A percentile compares a stretch with the other conserved stretches of the same genome.
Evolutionary conservation across 768 basidiomycete species (phyloP).

Genomic region (Suillus placidus): DNA sequence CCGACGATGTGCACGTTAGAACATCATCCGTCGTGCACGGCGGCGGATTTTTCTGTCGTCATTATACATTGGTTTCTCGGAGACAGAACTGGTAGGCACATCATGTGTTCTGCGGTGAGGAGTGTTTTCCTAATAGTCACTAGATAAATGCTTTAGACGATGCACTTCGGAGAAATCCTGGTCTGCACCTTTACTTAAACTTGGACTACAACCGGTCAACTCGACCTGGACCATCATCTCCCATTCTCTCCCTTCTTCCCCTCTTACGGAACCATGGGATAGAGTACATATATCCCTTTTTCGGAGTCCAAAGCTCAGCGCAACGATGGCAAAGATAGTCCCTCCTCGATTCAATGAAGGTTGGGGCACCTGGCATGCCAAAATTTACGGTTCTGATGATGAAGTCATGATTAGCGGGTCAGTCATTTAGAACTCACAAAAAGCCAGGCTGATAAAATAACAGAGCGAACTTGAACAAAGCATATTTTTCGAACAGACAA

Average conservation of each 20-base stretch:
- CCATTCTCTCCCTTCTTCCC: slow-evolving; percentile 68
- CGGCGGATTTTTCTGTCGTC: slow-evolving; percentile 87
- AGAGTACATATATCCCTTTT: slow-evolving; percentile 82
- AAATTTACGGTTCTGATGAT: slow-evolving; percentile 92
- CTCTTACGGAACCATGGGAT: slow-evolving; percentile 71
- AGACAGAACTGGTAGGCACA: slow-evolving; percentile 72
- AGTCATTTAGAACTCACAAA: slow-evolving; percentile 35
- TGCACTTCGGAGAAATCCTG: slow-evolving; percentile 59
- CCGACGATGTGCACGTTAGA: slow-evolving; percentile 42
- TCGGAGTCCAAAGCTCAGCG: slow-evolving; percentile 82
- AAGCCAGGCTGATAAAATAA: neutral
- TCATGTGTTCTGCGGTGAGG: neutral
- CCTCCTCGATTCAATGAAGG: slow-evolving; percentile 97
- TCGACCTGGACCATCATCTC: slow-evolving; percentile 71
- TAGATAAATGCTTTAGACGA: slow-evolving; percentile 71
- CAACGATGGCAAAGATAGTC: slow-evolving; percentile 72
- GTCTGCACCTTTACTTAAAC: slow-evolving; percentile 69
- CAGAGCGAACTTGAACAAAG: slow-evolving; percentile 90
- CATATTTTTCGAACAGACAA: slow-evolving; percentile 94
- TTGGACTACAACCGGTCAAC: slow-evolving; percentile 83
- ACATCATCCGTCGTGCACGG: slow-evolving; percentile 77
- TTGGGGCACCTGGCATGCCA: slow-evolving; percentile 98
- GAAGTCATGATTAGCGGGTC: slow-evolving; percentile 93
- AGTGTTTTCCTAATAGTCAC: neutral
- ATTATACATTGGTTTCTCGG: slow-evolving; percentile 82